These are phyloP conservation scores for Backusella liffmaniae DNA, from an alignment of 192 early-diverging fungal species.

Conservation along the genomic window DNA sequence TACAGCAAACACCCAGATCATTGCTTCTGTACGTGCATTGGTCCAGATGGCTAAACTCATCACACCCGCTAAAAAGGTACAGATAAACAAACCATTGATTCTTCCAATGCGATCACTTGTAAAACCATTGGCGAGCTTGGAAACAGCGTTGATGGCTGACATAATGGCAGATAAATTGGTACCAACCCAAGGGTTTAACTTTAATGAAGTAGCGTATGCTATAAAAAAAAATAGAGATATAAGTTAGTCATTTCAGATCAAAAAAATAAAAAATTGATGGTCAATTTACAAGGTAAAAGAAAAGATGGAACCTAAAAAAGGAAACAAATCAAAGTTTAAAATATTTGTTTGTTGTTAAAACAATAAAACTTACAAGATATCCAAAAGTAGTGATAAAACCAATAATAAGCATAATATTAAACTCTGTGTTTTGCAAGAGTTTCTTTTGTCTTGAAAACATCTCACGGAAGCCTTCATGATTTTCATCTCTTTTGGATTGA, in stretches of 20 bases:
- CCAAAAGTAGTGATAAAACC: slow-evolving; percentile 48
- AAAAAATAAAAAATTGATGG: background rate
- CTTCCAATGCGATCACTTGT: slow-evolving; percentile 45
- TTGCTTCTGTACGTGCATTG: slow-evolving; percentile 31
- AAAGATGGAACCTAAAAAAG: slow-evolving; percentile 36
- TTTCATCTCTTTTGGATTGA: slow-evolving; percentile 26
- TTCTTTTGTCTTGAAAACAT: slow-evolving; percentile 18
- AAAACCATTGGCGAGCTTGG: slow-evolving; percentile 40
- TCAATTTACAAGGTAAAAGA: slow-evolving; percentile 31
- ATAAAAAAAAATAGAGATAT: background rate
- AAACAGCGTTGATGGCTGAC: slow-evolving; percentile 45
- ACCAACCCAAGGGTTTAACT: slow-evolving; percentile 34
- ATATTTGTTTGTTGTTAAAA: slow-evolving; percentile 21
- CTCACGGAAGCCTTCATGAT: background rate
- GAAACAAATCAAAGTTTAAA: slow-evolving; percentile 33
- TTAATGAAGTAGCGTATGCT: slow-evolving; percentile 20
- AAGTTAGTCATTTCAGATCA: background rate
- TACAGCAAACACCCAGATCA: slow-evolving; percentile 38
- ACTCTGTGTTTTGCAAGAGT: slow-evolving; percentile 37
- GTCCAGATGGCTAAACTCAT: slow-evolving; percentile 48
- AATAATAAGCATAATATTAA: slow-evolving; percentile 26
- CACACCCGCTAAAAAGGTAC: slow-evolving; percentile 41
- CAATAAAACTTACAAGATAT: slow-evolving; percentile 30
- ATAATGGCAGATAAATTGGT: slow-evolving; percentile 40
- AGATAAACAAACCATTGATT: slow-evolving; percentile 41